Evolutionary conservation across 371 early-diverging fungal genomes (phyloP).

Genomic region (Mucor racemosus): DNA sequence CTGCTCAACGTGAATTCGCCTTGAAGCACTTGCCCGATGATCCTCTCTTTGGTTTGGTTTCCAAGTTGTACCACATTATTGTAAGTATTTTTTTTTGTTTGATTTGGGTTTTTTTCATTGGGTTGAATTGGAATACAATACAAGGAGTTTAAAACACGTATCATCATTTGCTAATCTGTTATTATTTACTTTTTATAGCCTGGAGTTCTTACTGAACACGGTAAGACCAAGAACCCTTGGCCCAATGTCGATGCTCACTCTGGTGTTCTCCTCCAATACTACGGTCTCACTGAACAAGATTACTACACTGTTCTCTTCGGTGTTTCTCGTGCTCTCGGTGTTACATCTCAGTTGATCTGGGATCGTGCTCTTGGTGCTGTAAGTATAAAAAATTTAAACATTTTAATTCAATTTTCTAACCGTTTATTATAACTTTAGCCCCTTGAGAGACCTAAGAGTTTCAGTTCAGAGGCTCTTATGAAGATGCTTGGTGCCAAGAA

Average conservation of each 20-base stretch:
- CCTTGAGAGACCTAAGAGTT: conserved; percentile 95
- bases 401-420: conserved; percentile 12
- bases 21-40: conserved; percentile 97
- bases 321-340: conserved; percentile 97
- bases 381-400: conserved; percentile 68
- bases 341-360: conserved; percentile 94
- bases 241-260: conserved; percentile 99
- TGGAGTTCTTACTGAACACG: conserved; percentile 96
- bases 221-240: conserved; percentile 99
- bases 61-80: conserved; percentile 95
- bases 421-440: conserved; percentile 66
- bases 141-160: background rate
- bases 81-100: conserved; percentile 31
- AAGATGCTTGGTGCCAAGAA: conserved; percentile 73
- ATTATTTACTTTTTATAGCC: conserved; percentile 54
- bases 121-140: background rate
- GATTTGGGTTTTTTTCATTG: background rate
- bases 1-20: conserved; percentile 98
- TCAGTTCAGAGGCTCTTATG: conserved; percentile 85
- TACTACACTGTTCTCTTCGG: conserved; percentile 99
- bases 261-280: conserved; percentile 96
- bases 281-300: conserved; percentile 96
- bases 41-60: conserved; percentile 95
- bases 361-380: conserved; percentile 88
- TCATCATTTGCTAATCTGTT: background rate